phyloP scores from a whole-genome alignment of 139 green algal genomes.

The Mesotaenium endlicherianum region DNA sequence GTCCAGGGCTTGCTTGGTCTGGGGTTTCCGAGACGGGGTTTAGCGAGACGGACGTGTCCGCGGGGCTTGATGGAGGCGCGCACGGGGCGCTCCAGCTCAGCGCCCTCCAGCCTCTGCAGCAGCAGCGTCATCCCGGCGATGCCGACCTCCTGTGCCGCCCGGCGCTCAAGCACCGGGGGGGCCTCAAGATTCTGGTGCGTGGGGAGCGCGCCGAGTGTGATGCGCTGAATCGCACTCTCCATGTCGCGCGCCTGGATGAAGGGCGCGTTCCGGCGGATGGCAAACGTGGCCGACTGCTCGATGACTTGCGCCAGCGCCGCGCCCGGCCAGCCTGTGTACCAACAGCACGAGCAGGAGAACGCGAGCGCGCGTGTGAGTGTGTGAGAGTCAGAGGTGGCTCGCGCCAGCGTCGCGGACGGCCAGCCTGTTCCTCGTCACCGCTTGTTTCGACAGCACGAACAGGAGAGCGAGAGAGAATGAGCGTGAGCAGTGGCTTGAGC shows the following conservation, averaged over 20 bases:
- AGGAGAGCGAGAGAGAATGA: too few relatives aligned
- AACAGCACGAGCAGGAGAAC: too few relatives aligned
- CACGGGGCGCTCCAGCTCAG: slow-evolving; percentile 39
- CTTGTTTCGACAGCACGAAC: too few relatives aligned
- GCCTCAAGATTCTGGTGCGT: background rate
- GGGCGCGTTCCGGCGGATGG: slow-evolving; percentile 59
- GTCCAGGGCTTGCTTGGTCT: too few relatives aligned
- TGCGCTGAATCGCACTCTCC: slow-evolving; percentile 76
- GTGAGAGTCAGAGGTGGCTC: too few relatives aligned
- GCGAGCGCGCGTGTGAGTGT: too few relatives aligned
- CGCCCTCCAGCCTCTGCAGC: background rate
- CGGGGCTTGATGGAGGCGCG: slow-evolving; percentile 47
- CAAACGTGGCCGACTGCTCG: slow-evolving; percentile 85
- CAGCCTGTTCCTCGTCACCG: too few relatives aligned
- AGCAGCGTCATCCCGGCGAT: slow-evolving; percentile 43
- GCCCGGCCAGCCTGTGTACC: slow-evolving; percentile 54
- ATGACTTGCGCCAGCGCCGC: slow-evolving; percentile 94
- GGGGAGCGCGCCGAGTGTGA: slow-evolving; percentile 48
- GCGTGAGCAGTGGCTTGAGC: too few relatives aligned
- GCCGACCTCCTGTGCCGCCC: slow-evolving; percentile 46
- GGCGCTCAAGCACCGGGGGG: background rate
- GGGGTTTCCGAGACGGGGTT: too few relatives aligned
- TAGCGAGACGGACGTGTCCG: slow-evolving; percentile 19
- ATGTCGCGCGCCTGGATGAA: slow-evolving; percentile 65
- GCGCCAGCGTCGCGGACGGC: too few relatives aligned